Evolutionary conservation across 2,329 filamentous ascomycete species (phyloP), one percentile per base, ranked within the genome.

Genomic region (Microsporum ferrugineum): DNA sequence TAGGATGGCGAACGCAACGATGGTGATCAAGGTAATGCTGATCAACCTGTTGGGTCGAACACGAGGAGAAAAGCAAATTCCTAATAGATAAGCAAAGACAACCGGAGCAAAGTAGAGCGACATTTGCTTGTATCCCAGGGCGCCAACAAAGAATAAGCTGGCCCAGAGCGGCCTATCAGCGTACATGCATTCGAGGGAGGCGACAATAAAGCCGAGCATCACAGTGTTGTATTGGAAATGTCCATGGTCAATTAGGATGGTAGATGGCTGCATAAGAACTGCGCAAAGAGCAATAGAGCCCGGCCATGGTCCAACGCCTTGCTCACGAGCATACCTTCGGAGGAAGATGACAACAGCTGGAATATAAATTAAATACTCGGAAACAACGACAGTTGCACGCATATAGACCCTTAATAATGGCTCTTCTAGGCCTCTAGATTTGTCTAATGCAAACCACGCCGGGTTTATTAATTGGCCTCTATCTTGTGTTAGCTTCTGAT

Each of bases 91-190:
- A 36, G 90, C 88, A 72, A 97, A 97, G 61, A 97, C 86, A 23
- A 87, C 86, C 12, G 95, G 91, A 2, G 95, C 91, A 74, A 96
- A 99, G 77, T 97, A 99, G 14, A 99, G 80, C 0, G 92, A 92
- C 95, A 99, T 99, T 74, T 99, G 94, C 79, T 99, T 99, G 80
- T 97, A 99, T 4, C 90, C 90, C n/a, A 99, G 79, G 2, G 92
- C 89, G 14, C 84, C 84, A 5, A 99, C 94, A 68, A 99, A 99
- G 77, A 96, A 96, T 62, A 96, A 83, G 64, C 89, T 91, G 31
- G 89, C 84, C 91, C 92, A 96, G 64, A 95, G 82, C 68, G 87
- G 87, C 57, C 91, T 84, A 2, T 89, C 89, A 2, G 91, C 90
- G 58, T 96, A 75, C 76, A 97, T 88, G 72, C 88, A 94, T 47